phyloP scores from a whole-genome alignment of 163 green algal species.

The Scenedesmus sp. region DNA sequence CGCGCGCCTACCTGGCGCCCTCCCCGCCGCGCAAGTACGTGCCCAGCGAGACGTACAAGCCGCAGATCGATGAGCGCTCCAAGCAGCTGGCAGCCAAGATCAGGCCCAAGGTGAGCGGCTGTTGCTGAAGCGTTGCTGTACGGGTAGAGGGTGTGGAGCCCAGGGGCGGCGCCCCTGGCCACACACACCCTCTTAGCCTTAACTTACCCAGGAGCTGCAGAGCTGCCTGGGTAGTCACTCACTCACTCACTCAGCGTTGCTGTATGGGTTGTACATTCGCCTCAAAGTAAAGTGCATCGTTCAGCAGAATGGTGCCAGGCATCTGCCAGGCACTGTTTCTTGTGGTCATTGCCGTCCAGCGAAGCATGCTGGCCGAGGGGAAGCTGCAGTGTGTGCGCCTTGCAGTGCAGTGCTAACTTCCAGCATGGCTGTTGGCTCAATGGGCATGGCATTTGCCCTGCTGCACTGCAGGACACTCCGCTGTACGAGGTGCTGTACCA shows the following conservation, averaged over 20 bases:
- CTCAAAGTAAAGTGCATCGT: no score
- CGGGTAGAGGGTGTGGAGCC: background rate
- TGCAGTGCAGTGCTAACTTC: background rate
- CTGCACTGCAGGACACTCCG: constrained; percentile 42
- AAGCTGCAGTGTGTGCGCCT: no score
- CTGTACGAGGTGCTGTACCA: constrained; percentile 64
- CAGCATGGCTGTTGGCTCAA: background rate
- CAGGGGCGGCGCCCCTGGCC: no score
- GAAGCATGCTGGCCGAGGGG: no score
- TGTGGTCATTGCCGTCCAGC: no score
- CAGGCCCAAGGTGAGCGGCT: constrained; percentile 52
- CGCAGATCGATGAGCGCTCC: constrained; percentile 65
- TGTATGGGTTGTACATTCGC: no score
- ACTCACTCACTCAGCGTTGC: no score
- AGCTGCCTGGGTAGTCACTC: no score
- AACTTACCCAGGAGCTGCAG: no score
- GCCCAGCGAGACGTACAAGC: constrained; percentile 65
- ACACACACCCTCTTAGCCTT: no score
- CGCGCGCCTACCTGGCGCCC: constrained; percentile 76
- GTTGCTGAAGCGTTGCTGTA: background rate
- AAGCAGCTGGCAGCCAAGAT: constrained; percentile 64
- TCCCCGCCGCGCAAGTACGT: constrained; percentile 60
- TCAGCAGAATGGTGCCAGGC: no score
- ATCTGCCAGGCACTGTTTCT: no score
- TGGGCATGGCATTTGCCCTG: background rate